Base-by-base conservation (phyloP, 2,329 filamentous ascomycete genomes). In the Verticillium dahliae region DNA sequence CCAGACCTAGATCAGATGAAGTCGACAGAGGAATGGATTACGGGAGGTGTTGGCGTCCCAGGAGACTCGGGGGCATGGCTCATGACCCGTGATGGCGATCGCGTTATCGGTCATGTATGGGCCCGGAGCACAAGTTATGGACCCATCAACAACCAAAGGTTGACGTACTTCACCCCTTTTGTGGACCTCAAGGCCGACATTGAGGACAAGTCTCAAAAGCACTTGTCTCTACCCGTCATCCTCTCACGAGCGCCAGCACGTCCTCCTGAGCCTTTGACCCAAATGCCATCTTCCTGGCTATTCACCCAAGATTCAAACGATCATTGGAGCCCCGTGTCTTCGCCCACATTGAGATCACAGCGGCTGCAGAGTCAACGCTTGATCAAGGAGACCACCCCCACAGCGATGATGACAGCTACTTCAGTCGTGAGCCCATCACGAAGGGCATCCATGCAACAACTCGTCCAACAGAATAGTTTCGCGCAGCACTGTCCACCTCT, bases 61-160 rank as follows among this genome's bases (percentile, higher is more conserved):
- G 62, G 66, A 13, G 65, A 67, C 59, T 67, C 66, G 2, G 65
- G 66, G 13, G 63, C 66, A 3, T 66, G 66, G 66, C 45, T 67
- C 59, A 66, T 67, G 45, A 61, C 62, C 38, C 62, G 62, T 4
- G 54, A 52, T 0, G 63, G 66, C 45, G 66, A 66, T 31, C 60
- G 57, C 1, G 35, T 65, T 38, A 55, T 67, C 10, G 62, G 63
- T 2, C 50, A 63, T 6, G 58, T 68, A 6, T 67, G 65, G 65
- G 65, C 41, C 2, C 63, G 65, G 27, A 65, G 65, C 45, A 61
- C 63, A 37, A 55, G 65, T 55, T 54, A 39, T n/a, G 62, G 65
- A 1, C 18, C 62, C 14, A 60, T 61, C 10, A 13, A 38, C 11
- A 38, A 63, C 7, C 56, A 60, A 15, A 63, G 65, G 0, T 59